A percentile compares a stretch with the other conserved stretches of the same genome.
These are phyloP conservation scores for Erodium trifolium DNA, from an alignment of 441 rosid species.

Conservation along the genomic window DNA sequence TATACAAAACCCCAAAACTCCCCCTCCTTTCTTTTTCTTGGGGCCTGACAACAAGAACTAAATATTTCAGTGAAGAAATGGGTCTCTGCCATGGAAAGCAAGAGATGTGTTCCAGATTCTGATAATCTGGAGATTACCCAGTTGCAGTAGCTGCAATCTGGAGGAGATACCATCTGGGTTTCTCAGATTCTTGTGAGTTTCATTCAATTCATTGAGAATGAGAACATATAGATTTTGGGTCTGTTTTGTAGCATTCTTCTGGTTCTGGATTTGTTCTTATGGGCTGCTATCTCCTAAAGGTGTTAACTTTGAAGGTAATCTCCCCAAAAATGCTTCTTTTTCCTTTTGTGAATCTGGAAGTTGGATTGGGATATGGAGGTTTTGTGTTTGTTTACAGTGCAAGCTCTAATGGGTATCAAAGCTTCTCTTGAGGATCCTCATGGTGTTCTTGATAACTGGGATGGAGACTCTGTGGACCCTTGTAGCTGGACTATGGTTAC, in stretches of 20 bases:
- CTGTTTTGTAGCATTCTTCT: slow-evolving; percentile 34
- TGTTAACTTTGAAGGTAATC: slow-evolving; percentile 88
- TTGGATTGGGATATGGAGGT: slow-evolving; percentile 11
- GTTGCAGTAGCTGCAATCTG: slow-evolving; percentile 2
- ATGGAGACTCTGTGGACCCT: slow-evolving; percentile 94
- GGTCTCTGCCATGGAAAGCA: slow-evolving; percentile 37
- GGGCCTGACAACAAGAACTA: slow-evolving; percentile 35
- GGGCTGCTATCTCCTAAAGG: slow-evolving; percentile 88
- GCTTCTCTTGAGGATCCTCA: slow-evolving; percentile 75
- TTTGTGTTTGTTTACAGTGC: slow-evolving; percentile 40
- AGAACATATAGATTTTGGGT: slow-evolving; percentile 25
- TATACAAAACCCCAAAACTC: slow-evolving; percentile 41
- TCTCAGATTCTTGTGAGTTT: slow-evolving; percentile 28
- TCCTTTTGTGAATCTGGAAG: slow-evolving; percentile 9
- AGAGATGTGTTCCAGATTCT: slow-evolving; percentile 19
- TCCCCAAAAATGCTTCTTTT: slow-evolving; percentile 4
- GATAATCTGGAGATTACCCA: slow-evolving; percentile 13
- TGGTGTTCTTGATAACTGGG: slow-evolving; percentile 96
- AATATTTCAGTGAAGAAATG: slow-evolving; percentile 33
- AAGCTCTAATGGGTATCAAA: slow-evolving; percentile 83
- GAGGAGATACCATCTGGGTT: slow-evolving; percentile 19
- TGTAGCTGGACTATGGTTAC: slow-evolving; percentile 99
- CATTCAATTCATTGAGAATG: slow-evolving; percentile 30
- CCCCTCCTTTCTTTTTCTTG: slow-evolving; percentile 30
- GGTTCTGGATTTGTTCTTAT: slow-evolving; percentile 42